phyloP scores from a whole-genome alignment of 2,329 filamentous ascomycete species.

The Aspergillus sclerotialis region DNA sequence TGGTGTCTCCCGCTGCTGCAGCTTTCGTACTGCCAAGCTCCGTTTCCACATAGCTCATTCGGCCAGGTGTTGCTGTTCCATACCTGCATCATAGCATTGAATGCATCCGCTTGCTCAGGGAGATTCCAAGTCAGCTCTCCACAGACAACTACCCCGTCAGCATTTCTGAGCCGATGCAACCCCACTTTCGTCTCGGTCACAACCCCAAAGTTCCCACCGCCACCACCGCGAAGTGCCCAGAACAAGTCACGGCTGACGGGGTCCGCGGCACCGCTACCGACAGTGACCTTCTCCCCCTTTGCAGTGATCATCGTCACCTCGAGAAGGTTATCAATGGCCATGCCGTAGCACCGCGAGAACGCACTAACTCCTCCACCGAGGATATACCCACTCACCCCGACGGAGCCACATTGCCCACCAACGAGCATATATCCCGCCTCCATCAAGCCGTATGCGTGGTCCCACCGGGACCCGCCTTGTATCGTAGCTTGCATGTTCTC shows the following conservation, averaged over 20 bases:
- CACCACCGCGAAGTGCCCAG: slow-evolving; percentile 9
- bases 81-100: neutral
- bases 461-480: neutral
- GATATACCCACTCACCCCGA: neutral
- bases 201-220: slow-evolving; percentile 12
- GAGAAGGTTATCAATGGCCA: neutral
- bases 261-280: neutral
- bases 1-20: too few species aligned
- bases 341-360: neutral
- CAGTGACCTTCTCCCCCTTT: neutral
- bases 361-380: neutral
- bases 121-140: neutral
- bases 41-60: neutral
- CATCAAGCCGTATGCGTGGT: neutral
- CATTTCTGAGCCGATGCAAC: neutral
- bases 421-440: neutral
- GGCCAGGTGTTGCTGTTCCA: neutral
- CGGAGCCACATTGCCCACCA: neutral
- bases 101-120: neutral
- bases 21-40: neutral
- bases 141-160: neutral
- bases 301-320: neutral
- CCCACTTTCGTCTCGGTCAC: slow-evolving; percentile 1
- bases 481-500: neutral
- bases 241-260: neutral